Conservation (phyloP, 108 stramenopile genomes). For the Nitzschia putrida region DNA sequence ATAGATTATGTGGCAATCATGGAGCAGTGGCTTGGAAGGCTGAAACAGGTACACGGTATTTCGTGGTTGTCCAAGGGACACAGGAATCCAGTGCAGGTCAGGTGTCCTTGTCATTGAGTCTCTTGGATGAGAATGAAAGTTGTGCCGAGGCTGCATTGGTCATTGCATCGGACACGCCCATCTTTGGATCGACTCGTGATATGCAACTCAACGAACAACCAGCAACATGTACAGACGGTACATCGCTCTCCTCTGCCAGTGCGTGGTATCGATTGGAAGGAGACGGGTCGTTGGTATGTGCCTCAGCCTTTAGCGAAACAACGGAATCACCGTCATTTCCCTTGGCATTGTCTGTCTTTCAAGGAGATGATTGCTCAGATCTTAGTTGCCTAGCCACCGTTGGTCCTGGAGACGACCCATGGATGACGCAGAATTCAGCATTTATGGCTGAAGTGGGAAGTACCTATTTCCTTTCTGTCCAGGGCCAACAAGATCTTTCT, state of each 20-base stretch:
- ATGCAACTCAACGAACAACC: background rate
- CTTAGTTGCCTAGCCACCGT: constrained; percentile 3
- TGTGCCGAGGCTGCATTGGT: constrained; percentile 4
- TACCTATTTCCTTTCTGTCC: constrained; percentile 3
- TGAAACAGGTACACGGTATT: constrained; percentile 11
- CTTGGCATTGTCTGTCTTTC: constrained; percentile 3
- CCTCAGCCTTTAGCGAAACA: constrained; percentile 4
- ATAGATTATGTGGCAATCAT: constrained; percentile 26
- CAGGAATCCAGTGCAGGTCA: constrained; percentile 2
- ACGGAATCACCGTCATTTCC: background rate
- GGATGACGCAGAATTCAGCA: constrained; percentile 2
- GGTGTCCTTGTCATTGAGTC: constrained; percentile 9
- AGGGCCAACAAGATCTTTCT: background rate
- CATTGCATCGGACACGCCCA: background rate
- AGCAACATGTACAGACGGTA: background rate
- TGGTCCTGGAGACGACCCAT: background rate
- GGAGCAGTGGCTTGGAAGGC: constrained; percentile 27
- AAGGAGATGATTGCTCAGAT: constrained; percentile 9
- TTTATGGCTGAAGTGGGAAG: constrained; percentile 7
- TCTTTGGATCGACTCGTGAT: constrained; percentile 28
- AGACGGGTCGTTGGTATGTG: constrained; percentile 15
- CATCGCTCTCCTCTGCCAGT: background rate
- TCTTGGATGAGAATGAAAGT: constrained; percentile 1
- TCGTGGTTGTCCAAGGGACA: constrained; percentile 20
- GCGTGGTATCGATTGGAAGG: constrained; percentile 21